Conservation (phyloP, 352 stramenopile genomes). For the Globisporangium ultimum region DNA sequence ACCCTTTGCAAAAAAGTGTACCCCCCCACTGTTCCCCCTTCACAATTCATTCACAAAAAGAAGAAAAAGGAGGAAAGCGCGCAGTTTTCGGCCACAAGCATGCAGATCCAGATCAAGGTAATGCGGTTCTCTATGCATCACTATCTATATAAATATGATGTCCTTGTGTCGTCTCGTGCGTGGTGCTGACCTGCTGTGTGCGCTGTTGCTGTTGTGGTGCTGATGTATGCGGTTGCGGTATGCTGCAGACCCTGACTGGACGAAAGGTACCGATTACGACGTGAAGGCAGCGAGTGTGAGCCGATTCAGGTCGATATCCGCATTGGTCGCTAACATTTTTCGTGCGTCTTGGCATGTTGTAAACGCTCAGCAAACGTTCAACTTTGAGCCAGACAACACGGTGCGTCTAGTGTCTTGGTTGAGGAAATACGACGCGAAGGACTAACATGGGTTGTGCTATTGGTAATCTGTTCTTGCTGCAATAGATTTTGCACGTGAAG, state of each 20-base stretch:
- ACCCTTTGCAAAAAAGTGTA: too few relatives aligned
- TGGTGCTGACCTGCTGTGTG: neutral
- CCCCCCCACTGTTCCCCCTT: too few relatives aligned
- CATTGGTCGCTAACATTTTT: too few relatives aligned
- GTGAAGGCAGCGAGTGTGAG: neutral
- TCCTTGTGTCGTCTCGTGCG: neutral
- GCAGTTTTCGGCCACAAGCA: slow-evolving; percentile 16
- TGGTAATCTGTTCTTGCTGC: neutral
- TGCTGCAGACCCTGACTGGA: slow-evolving; percentile 73
- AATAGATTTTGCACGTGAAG: slow-evolving; percentile 95
- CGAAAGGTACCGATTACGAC: slow-evolving; percentile 44
- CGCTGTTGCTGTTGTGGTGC: neutral
- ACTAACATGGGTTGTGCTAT: neutral
- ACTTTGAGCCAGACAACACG: slow-evolving; percentile 87
- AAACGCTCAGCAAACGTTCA: slow-evolving; percentile 73
- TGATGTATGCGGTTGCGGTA: neutral
- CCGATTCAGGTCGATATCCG: too few relatives aligned
- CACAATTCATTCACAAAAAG: slow-evolving; percentile 10
- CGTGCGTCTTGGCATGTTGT: neutral
- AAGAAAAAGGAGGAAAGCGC: slow-evolving; percentile 5
- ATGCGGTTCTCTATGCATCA: neutral
- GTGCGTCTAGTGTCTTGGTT: slow-evolving; percentile 17
- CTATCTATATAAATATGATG: neutral
- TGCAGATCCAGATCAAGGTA: slow-evolving; percentile 89
- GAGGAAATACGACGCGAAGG: neutral